Percentiles rank a stretch among this genome's conserved stretches.
phyloP scores from a whole-genome alignment of 441 rosid genomes.

The Pelargonium fulgidum region DNA sequence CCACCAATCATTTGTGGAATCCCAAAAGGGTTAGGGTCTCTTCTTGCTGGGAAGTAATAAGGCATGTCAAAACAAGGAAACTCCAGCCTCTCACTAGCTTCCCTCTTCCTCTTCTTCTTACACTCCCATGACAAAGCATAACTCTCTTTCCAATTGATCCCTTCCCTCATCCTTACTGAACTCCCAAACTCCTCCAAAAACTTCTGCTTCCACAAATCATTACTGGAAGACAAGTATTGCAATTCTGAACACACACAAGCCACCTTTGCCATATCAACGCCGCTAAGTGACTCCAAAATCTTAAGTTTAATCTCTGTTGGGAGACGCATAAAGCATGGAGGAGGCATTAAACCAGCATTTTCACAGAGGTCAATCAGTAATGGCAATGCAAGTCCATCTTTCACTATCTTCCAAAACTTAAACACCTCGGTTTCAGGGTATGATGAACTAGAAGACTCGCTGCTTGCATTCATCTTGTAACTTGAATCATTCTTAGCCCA shows the following conservation, averaged over 20 bases:
- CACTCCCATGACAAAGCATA: constrained; percentile 33
- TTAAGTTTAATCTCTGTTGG: constrained; percentile 55
- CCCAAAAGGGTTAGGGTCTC: constrained; percentile 26
- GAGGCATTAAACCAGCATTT: constrained; percentile 40
- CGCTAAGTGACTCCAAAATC: constrained; percentile 54
- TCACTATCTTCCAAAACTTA: constrained; percentile 63
- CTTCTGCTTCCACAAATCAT: constrained; percentile 64
- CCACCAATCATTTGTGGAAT: constrained; percentile 24
- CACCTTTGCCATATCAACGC: constrained; percentile 42
- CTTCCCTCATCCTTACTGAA: background rate
- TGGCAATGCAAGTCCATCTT: constrained; percentile 59
- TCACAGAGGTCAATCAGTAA: constrained; percentile 51
- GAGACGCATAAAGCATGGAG: constrained; percentile 49
- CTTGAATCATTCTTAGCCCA: constrained; percentile 26
- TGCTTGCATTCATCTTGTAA: constrained; percentile 18
- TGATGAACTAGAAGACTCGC: constrained; percentile 14
- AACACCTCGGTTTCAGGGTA: constrained; percentile 38
- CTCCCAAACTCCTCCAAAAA: constrained; percentile 34
- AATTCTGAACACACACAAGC: constrained; percentile 47
- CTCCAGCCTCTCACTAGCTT: background rate
- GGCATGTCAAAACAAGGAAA: background rate
- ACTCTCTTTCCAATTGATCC: constrained; percentile 38
- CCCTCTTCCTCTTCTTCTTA: constrained; percentile 17
- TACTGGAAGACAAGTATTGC: constrained; percentile 41
- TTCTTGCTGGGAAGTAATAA: constrained; percentile 7